phyloP scores from a whole-genome alignment of 2,329 filamentous ascomycete genomes.

The Penicillium occitanis region DNA sequence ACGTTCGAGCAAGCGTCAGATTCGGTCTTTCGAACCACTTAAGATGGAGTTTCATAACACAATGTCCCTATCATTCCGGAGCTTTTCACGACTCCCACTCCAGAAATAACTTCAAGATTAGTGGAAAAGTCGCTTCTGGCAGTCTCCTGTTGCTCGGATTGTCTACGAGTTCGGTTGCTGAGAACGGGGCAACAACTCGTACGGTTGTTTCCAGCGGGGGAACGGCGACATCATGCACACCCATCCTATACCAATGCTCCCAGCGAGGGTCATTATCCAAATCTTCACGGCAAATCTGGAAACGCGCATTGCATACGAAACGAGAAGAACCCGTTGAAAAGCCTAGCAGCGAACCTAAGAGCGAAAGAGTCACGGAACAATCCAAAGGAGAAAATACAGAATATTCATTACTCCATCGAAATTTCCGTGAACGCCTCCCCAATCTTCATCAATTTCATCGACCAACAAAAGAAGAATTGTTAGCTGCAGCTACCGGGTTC shows the following conservation, averaged over 20 bases:
- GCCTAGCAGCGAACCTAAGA: slow-evolving; percentile 24
- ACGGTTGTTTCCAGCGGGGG: slow-evolving; percentile 33
- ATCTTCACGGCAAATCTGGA: slow-evolving; percentile 29
- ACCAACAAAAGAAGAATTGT: slow-evolving; percentile 87
- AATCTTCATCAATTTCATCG: slow-evolving; percentile 67
- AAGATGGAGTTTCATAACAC: slow-evolving; percentile 17
- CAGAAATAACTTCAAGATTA: slow-evolving; percentile 40
- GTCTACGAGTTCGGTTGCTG: slow-evolving; percentile 33
- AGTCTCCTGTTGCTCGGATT: slow-evolving; percentile 54
- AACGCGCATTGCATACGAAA: slow-evolving; percentile 34
- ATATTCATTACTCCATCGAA: slow-evolving; percentile 30
- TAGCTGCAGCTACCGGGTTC: slow-evolving; percentile 88
- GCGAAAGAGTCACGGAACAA: slow-evolving; percentile 13
- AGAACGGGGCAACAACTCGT: slow-evolving; percentile 35
- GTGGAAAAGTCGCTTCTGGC: slow-evolving; percentile 56
- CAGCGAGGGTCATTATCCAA: slow-evolving; percentile 23
- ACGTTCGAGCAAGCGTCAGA: slow-evolving; percentile 30
- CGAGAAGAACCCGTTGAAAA: slow-evolving; percentile 25
- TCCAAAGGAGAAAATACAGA: slow-evolving; percentile 21
- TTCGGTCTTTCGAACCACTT: slow-evolving; percentile 24
- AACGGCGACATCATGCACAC: slow-evolving; percentile 29
- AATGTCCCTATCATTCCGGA: slow-evolving; percentile 19
- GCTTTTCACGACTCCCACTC: slow-evolving; percentile 10
- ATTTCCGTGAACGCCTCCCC: slow-evolving; percentile 61
- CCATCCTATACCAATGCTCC: slow-evolving; percentile 24